phyloP scores from a whole-genome alignment of 1,139 yeast genomes.

The Taphrina sp. region DNA sequence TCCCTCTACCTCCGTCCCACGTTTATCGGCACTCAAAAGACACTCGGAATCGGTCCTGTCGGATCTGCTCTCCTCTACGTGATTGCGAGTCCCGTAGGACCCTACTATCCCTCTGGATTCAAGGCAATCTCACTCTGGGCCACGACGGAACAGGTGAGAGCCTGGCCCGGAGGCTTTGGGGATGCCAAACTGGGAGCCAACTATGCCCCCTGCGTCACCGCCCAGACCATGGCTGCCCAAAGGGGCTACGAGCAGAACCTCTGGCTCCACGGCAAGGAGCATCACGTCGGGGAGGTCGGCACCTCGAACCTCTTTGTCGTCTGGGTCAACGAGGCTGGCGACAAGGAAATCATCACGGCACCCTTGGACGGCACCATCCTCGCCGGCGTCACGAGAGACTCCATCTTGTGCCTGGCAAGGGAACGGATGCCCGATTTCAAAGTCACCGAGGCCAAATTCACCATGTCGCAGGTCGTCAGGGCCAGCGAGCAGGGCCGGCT shows the following conservation, averaged over 20 bases:
- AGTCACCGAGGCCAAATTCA: slow-evolving; percentile 74
- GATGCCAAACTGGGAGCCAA: slow-evolving; percentile 94
- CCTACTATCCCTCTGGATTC: slow-evolving; percentile 84
- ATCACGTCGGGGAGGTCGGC: slow-evolving; percentile 90
- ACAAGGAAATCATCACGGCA: slow-evolving; percentile 89
- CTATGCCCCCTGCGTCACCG: slow-evolving; percentile 91
- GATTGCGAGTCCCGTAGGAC: slow-evolving; percentile 94
- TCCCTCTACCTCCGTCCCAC: slow-evolving; percentile 93
- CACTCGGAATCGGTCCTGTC: slow-evolving; percentile 81
- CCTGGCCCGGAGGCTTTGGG: slow-evolving; percentile 99
- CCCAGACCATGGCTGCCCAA: slow-evolving; percentile 81
- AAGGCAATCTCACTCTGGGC: slow-evolving; percentile 93
- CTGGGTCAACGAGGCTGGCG: slow-evolving; percentile 69
- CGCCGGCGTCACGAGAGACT: slow-evolving; percentile 95
- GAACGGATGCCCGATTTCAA: slow-evolving; percentile 66
- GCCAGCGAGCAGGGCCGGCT: slow-evolving; percentile 75
- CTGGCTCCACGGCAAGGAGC: slow-evolving; percentile 93
- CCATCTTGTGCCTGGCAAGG: slow-evolving; percentile 72
- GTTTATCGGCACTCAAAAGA: slow-evolving; percentile 83
- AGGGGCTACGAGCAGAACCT: slow-evolving; percentile 92
- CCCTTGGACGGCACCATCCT: slow-evolving; percentile 96
- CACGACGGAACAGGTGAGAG: slow-evolving; percentile 90
- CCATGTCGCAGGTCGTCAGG: slow-evolving; percentile 76
- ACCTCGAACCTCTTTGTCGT: slow-evolving; percentile 94
- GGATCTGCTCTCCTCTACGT: slow-evolving; percentile 75